Percentiles rank a stretch among this genome's conserved stretches.
phyloP scores from a whole-genome alignment of 2,329 filamentous ascomycete genomes.

The Curvularia spicifera region DNA sequence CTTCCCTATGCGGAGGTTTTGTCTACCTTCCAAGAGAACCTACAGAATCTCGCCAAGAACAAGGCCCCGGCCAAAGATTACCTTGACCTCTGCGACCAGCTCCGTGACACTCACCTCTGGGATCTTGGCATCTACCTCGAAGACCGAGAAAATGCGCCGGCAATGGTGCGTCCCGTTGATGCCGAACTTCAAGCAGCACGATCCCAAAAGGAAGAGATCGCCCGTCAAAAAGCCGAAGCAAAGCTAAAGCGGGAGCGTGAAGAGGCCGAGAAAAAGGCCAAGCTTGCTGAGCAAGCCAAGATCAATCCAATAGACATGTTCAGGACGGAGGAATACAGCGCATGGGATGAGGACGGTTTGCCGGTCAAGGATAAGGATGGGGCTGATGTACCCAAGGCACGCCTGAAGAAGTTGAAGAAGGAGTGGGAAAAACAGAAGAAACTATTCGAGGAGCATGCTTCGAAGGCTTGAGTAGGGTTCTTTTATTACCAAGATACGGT shows the following conservation, averaged over 20 bases:
- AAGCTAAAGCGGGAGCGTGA: slow-evolving; percentile 65
- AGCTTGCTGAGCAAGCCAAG: slow-evolving; percentile 63
- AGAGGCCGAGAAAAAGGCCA: slow-evolving; percentile 61
- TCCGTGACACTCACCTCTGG: slow-evolving; percentile 82
- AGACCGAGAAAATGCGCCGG: slow-evolving; percentile 74
- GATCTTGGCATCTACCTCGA: slow-evolving; percentile 87
- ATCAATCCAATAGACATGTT: slow-evolving; percentile 66
- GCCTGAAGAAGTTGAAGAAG: slow-evolving; percentile 82
- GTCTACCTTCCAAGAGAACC: slow-evolving; percentile 64
- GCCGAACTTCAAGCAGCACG: slow-evolving; percentile 61
- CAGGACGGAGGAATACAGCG: slow-evolving; percentile 67
- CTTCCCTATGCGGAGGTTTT: slow-evolving; percentile 58
- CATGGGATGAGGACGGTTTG: slow-evolving; percentile 83
- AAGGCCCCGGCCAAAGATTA: slow-evolving; percentile 71
- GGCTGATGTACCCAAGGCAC: slow-evolving; percentile 79
- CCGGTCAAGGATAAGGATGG: slow-evolving; percentile 80
- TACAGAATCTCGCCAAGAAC: slow-evolving; percentile 60
- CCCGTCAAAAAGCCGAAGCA: slow-evolving; percentile 52
- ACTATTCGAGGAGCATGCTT: slow-evolving; percentile 63
- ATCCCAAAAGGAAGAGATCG: slow-evolving; percentile 60
- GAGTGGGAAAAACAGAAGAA: slow-evolving; percentile 92
- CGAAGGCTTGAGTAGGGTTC: slow-evolving; percentile 1
- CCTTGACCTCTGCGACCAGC: slow-evolving; percentile 71
- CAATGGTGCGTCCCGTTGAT: slow-evolving; percentile 73
- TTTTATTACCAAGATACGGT: neutral